Evolutionary conservation across 2,329 filamentous ascomycete species (phyloP), one percentile per base, ranked within the genome.

Genomic region (Arthrobotrys entomopaga): DNA sequence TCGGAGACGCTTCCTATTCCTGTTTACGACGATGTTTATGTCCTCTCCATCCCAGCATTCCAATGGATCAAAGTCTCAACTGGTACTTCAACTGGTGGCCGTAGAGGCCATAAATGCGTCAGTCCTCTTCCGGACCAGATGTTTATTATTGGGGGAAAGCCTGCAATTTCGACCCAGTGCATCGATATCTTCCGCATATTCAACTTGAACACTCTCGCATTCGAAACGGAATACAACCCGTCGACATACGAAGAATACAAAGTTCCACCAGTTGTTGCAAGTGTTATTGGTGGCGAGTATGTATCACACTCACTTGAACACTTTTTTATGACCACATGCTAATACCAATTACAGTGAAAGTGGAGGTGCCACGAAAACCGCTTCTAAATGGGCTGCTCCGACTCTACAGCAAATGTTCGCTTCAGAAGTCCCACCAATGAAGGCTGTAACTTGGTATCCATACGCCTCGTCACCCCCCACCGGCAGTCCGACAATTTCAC

Each of bases 41-140:
- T 78, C 34, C 63, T 79, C 16, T 78, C 78, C n/a, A 53, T 79
- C 20, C 78, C 78, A n/a, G 76, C 77, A 3, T 79, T 79, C 49
- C 64, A 74, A 58, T 79, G 78, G 78, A 78, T 77, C 40, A 77
- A 78, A 46, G 75, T 77, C 22, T 76, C 77, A 15, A 63, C 71
- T n/a, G 78, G 77, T 16, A 63, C 59, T 22, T 53, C 49, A 2
- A 11, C 42, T 3, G 70, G 71, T 19, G 66, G 22, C 11, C 69
- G 78, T 29, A 78, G 65, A 46, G 77, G 75, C 3, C 78, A 79
- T 43, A 71, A 76, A 72, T 79, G 78, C 26, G 74, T 79, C 43
- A 78, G 77, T 8, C 76, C 78, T 11, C 74, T 83, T 57, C 82
- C 83, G 2, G 81, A 83, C 60, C 65, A 76, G 10, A 78, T 79